Conservation (phyloP, 164 flowering plant species). For the Kingdonia uniflora region DNA sequence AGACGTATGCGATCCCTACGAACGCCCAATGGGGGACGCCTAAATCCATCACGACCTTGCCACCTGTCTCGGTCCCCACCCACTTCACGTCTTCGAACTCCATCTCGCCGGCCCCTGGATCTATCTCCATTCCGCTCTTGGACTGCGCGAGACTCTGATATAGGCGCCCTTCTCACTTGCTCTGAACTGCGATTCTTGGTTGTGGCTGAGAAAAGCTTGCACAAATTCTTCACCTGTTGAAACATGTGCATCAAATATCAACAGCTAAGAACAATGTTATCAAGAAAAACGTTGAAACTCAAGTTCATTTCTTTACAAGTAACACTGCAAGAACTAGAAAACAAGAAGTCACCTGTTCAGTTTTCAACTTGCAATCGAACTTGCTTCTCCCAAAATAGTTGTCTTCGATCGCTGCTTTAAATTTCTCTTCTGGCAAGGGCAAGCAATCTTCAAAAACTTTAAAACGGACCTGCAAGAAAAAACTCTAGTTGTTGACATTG, state of each 20-base stretch:
- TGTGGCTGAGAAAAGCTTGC: slow-evolving; percentile 31
- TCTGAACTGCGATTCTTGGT: slow-evolving; percentile 12
- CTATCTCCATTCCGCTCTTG: background rate
- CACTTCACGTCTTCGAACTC: background rate
- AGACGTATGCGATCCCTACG: slow-evolving; percentile 1
- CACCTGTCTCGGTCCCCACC: background rate
- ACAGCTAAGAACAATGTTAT: no score
- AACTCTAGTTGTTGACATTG: background rate
- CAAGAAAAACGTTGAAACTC: slow-evolving; percentile 3
- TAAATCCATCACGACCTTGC: slow-evolving; percentile 2
- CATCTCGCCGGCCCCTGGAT: background rate
- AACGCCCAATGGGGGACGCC: slow-evolving; percentile 8
- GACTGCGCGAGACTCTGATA: slow-evolving; percentile 7
- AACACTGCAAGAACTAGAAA: background rate
- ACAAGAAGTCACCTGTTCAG: slow-evolving; percentile 31
- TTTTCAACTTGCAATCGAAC: slow-evolving; percentile 31
- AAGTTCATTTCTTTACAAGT: background rate
- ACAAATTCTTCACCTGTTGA: slow-evolving; percentile 37
- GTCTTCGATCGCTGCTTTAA: slow-evolving; percentile 36
- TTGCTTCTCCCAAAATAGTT: slow-evolving; percentile 37
- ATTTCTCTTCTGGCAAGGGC: slow-evolving; percentile 47
- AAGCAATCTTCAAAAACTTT: slow-evolving; percentile 32
- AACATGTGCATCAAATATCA: no score
- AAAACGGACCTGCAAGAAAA: slow-evolving; percentile 37
- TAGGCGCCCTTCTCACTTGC: slow-evolving; percentile 6